Conservation (phyloP, 192 early-diverging fungal genomes). For the Umbelopsis ramanniana region DNA sequence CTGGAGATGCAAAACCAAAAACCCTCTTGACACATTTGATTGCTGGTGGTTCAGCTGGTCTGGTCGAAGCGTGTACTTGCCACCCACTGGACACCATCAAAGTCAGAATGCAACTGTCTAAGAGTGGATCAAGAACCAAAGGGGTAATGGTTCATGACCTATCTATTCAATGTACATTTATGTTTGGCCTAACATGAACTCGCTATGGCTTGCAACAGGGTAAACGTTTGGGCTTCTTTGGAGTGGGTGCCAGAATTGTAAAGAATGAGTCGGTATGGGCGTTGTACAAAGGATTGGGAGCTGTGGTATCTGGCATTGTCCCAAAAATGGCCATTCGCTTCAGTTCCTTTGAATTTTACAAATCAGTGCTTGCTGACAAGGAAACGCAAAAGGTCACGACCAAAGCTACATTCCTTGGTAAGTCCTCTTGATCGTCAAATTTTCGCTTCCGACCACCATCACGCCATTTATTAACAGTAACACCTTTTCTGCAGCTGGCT, state of each 20-base stretch:
- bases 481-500: slow-evolving; percentile 64
- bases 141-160: slow-evolving; percentile 41
- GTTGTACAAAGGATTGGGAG: slow-evolving; percentile 96
- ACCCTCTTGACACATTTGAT: slow-evolving; percentile 78
- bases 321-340: slow-evolving; percentile 99
- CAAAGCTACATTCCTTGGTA: slow-evolving; percentile 71
- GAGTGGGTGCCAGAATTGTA: slow-evolving; percentile 80
- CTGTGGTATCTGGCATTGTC: slow-evolving; percentile 93
- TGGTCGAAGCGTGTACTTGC: slow-evolving; percentile 86
- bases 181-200: too few relatives aligned
- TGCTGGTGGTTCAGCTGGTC: slow-evolving; percentile 89
- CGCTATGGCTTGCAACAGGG: slow-evolving; percentile 27
- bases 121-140: slow-evolving; percentile 57
- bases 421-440: slow-evolving; percentile 17
- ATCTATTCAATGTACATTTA: too few relatives aligned
- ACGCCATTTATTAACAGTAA: neutral
- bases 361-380: slow-evolving; percentile 67
- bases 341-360: slow-evolving; percentile 94
- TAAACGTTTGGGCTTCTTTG: slow-evolving; percentile 66
- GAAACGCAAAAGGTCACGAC: slow-evolving; percentile 64
- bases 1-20: slow-evolving; percentile 14
- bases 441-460: too few relatives aligned
- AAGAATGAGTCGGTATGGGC: slow-evolving; percentile 84
- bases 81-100: slow-evolving; percentile 97
- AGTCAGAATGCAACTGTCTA: slow-evolving; percentile 92